phyloP scores from a whole-genome alignment of 2,329 filamentous ascomycete species.

The Fusarium proliferatum region DNA sequence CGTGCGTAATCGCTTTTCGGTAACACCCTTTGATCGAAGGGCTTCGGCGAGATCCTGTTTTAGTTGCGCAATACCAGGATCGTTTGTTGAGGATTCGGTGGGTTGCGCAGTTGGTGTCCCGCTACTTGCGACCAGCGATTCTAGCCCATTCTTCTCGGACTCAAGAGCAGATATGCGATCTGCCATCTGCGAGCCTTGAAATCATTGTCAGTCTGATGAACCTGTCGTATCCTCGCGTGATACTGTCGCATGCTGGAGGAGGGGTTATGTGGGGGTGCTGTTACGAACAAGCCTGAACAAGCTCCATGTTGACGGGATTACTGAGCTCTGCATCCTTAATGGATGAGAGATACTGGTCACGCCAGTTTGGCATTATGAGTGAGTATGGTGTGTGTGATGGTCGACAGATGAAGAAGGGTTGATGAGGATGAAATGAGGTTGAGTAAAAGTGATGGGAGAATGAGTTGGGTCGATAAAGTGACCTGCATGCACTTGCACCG shows the following conservation, averaged over 20 bases:
- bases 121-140: slow-evolving; percentile 45
- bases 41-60: slow-evolving; percentile 80
- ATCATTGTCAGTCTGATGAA: slow-evolving; percentile 30
- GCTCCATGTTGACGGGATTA: slow-evolving; percentile 67
- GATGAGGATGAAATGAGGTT: slow-evolving; percentile 1
- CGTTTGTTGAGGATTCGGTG: slow-evolving; percentile 38
- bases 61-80: slow-evolving; percentile 60
- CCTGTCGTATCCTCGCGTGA: background rate
- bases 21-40: slow-evolving; percentile 76
- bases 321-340: slow-evolving; percentile 79
- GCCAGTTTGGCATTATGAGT: slow-evolving; percentile 73
- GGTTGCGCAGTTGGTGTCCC: slow-evolving; percentile 30
- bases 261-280: slow-evolving; percentile 22
- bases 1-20: slow-evolving; percentile 71
- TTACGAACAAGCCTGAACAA: slow-evolving; percentile 81
- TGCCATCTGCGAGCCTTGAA: slow-evolving; percentile 70
- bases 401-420: background rate
- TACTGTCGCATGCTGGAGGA: slow-evolving; percentile 26
- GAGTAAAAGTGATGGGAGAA: slow-evolving; percentile 2
- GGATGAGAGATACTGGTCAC: slow-evolving; percentile 81
- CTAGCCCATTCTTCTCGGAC: slow-evolving; percentile 63
- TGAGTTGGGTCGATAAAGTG: slow-evolving; percentile 7
- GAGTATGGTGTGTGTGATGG: background rate
- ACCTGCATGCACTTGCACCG: slow-evolving; percentile 20
- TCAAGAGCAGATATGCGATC: slow-evolving; percentile 74